These are phyloP conservation scores for Nitzschia putrida DNA, from an alignment of 108 stramenopile genomes.

Conservation along the genomic window DNA sequence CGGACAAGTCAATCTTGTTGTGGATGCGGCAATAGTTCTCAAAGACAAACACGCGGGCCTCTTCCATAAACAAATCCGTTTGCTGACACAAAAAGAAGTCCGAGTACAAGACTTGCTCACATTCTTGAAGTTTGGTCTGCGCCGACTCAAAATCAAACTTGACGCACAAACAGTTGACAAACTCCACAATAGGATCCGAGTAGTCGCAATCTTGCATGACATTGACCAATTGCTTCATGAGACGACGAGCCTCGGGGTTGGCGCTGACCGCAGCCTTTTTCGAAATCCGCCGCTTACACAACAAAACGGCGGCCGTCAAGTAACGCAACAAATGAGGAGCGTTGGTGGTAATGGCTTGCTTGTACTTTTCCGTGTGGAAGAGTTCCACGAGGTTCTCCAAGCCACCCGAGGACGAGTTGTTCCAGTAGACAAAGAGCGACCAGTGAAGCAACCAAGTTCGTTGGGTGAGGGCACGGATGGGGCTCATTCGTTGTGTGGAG, in stretches of 20 bases:
- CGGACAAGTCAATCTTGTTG: conserved; percentile 94
- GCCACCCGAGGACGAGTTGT: conserved; percentile 82
- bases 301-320: conserved; percentile 93
- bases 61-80: conserved; percentile 95
- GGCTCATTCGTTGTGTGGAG: conserved; percentile 52
- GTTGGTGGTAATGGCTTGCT: conserved; percentile 97
- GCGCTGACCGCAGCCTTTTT: conserved; percentile 68
- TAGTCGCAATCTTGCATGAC: conserved; percentile 94
- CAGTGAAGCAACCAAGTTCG: conserved; percentile 99
- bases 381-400: conserved; percentile 88
- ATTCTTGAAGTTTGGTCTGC: conserved; percentile 85
- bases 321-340: conserved; percentile 98
- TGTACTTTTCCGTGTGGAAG: conserved; percentile 84
- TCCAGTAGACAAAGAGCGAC: conserved; percentile 98
- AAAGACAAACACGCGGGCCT: conserved; percentile 97
- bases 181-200: conserved; percentile 96
- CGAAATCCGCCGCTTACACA: conserved; percentile 87
- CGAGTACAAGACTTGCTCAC: conserved; percentile 79
- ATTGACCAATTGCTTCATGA: conserved; percentile 85
- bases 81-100: conserved; percentile 98
- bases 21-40: conserved; percentile 99
- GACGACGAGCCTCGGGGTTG: conserved; percentile 62
- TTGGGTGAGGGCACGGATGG: conserved; percentile 91
- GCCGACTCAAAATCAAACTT: conserved; percentile 98
- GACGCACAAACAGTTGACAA: conserved; percentile 94